Evolutionary conservation across 75 land plant species (phyloP), one percentile per base, ranked within the genome.

Genomic region (Cunninghamia lanceolata): DNA sequence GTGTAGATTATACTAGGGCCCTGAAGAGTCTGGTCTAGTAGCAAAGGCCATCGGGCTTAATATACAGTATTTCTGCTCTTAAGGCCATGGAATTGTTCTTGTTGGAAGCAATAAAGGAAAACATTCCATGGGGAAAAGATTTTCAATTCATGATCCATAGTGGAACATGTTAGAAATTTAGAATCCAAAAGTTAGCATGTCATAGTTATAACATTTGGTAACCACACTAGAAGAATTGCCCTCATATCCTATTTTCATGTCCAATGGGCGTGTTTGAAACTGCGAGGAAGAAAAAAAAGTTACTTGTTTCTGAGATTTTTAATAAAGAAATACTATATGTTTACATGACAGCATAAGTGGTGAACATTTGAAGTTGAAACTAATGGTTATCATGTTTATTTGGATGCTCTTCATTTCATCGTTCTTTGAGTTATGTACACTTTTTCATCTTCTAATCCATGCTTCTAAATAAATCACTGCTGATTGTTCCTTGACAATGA

Each of bases 1-100:
- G 28, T 9, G 28, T 40, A 79, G 1, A 63, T 63, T 79, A 28
- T 4, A 25, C 2, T 42, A 43, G 2, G 19, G 3, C 13, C 11
- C 82, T 36, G 47, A 79, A 79, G 82, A 79, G 28, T 13, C 10
- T 43, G 82, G 82, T 79, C 82, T 42, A 43, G 79, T 79, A 32
- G 46, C 30, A 43, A 79, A 21, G 10, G n/a, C 19, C 30, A 78
- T 25, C 10, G 25, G 78, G 40, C 40, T 56, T 21, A 56, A 56
- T 56, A 21, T 1, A 54, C 56, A 16, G 16, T 2, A 54, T 54
- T 54, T 16, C 56, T 54, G 17, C 25, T 56, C 19, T 56, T 17
- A 56, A 19, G 63, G 63, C 63, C 21, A 17, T 56, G 63, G 63
- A 56, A 16, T 56, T 56, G 63, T 56, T 56, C 63, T 56, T 5